Conservation (phyloP, 2,329 filamentous ascomycete genomes). For the Emergomyces africanus region DNA sequence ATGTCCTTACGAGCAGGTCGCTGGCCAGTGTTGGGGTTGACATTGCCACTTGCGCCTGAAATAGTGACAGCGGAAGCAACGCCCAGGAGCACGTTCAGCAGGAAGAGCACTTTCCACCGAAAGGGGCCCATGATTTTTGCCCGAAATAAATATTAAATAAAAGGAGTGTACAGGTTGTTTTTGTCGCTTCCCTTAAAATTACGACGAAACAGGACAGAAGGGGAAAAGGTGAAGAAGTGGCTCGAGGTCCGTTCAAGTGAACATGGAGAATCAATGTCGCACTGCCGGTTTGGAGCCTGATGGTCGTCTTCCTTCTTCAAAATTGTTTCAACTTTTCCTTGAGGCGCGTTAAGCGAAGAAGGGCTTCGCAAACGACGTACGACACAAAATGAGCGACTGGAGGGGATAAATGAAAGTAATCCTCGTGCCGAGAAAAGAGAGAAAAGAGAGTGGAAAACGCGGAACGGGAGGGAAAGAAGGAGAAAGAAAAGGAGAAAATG, state of each 20-base stretch:
- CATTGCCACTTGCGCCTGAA: conserved; percentile 15
- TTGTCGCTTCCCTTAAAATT: background rate
- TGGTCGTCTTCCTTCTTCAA: background rate
- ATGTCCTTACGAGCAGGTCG: conserved; percentile 50
- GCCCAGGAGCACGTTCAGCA: background rate
- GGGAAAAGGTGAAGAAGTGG: background rate
- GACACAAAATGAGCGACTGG: background rate
- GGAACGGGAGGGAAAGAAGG: background rate
- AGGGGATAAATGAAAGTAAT: background rate
- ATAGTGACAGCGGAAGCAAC: conserved; percentile 12
- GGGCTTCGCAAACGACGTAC: background rate
- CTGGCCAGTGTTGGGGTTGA: conserved; percentile 17
- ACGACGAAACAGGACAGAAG: background rate
- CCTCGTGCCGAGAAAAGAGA: background rate
- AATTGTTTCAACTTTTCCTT: background rate
- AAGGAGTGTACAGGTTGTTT: background rate
- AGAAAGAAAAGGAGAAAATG: background rate
- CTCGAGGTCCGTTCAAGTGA: background rate
- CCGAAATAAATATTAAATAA: conserved; percentile 1
- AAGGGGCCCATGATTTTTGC: background rate
- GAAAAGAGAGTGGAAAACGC: background rate
- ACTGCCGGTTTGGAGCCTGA: background rate
- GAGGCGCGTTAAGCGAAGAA: background rate
- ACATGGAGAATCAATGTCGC: background rate
- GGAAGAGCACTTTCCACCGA: background rate